Conservation (phyloP, 805 yeast genomes). For the Candida andamanensis region DNA sequence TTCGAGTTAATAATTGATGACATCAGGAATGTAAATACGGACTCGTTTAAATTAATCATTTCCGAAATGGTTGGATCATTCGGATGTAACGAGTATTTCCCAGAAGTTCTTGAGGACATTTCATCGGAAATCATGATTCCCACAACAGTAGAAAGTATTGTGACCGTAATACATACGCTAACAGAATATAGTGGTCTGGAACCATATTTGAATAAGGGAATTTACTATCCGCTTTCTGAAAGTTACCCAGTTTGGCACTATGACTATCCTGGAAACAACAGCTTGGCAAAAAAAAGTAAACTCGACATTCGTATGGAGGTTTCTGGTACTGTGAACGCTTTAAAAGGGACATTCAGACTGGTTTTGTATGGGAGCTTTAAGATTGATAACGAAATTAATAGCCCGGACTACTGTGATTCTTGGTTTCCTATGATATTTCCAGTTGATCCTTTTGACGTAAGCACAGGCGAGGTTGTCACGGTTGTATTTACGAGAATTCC, state of each 20-base stretch:
- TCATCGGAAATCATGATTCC: conserved; percentile 29
- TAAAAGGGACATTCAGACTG: conserved; percentile 73
- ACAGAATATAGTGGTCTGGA: conserved; percentile 16
- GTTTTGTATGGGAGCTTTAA: conserved; percentile 55
- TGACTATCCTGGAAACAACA: conserved; percentile 7
- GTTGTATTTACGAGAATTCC: conserved; percentile 8
- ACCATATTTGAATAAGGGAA: conserved; percentile 9
- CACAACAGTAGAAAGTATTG: conserved; percentile 47
- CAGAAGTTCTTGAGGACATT: conserved; percentile 52
- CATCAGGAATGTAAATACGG: conserved; percentile 39
- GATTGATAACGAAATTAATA: conserved; percentile 45
- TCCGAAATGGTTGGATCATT: conserved; percentile 87
- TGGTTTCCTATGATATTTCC: conserved; percentile 40
- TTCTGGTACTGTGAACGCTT: conserved; percentile 61
- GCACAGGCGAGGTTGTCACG: conserved; percentile 4
- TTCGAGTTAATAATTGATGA: conserved; percentile 50
- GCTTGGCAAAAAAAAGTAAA: conserved; percentile 1
- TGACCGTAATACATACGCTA: conserved; percentile 68
- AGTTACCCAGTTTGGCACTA: conserved; percentile 8
- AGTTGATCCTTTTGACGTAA: conserved; percentile 10
- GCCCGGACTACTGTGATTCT: conserved; percentile 21
- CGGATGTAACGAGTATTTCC: conserved; percentile 87
- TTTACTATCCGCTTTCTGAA: conserved; percentile 7
- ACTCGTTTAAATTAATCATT: conserved; percentile 51
- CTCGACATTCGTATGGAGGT: conserved; percentile 37